Evolutionary conservation across 768 basidiomycete genomes (phyloP).

Genomic region (Bullera alba): DNA sequence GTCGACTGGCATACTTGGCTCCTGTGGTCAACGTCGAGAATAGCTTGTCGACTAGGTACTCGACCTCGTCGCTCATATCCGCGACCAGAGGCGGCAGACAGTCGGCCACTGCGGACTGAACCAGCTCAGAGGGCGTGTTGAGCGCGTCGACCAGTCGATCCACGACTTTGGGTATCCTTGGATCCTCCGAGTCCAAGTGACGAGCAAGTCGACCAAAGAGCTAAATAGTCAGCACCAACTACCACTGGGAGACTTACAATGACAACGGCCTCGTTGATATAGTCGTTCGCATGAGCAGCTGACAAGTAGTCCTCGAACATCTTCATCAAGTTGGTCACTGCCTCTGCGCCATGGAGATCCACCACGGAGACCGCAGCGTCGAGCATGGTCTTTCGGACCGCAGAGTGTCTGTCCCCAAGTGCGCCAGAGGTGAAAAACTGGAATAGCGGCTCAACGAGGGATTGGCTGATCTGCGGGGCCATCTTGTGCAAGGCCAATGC

Average conservation of each 20-base stretch:
- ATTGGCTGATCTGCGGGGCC: conserved; percentile 59
- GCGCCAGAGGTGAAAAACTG: conserved; percentile 78
- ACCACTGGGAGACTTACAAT: conserved; percentile 49
- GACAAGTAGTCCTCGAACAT: conserved; percentile 74
- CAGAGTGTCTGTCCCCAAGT: conserved; percentile 72
- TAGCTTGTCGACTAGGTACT: conserved; percentile 67
- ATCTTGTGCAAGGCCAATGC: conserved; percentile 62
- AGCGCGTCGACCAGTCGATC: conserved; percentile 79
- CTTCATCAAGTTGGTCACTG: conserved; percentile 65
- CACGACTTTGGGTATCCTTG: conserved; percentile 71
- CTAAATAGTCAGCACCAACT: conserved; percentile 8
- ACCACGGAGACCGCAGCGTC: conserved; percentile 71
- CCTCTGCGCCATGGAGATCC: conserved; percentile 69
- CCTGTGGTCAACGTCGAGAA: conserved; percentile 69
- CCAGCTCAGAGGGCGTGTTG: conserved; percentile 89
- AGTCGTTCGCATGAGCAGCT: conserved; percentile 59
- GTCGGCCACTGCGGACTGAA: conserved; percentile 92
- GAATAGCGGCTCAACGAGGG: conserved; percentile 66
- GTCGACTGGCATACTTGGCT: conserved; percentile 81
- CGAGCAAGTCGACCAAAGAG: conserved; percentile 86
- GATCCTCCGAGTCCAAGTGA: conserved; percentile 70
- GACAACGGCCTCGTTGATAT: conserved; percentile 88
- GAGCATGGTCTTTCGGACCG: conserved; percentile 84
- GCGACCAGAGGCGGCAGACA: conserved; percentile 82
- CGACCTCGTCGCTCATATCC: conserved; percentile 57